Conservation (phyloP, 176 grass and related monocot genomes). For the Saccharum spontaneum region DNA sequence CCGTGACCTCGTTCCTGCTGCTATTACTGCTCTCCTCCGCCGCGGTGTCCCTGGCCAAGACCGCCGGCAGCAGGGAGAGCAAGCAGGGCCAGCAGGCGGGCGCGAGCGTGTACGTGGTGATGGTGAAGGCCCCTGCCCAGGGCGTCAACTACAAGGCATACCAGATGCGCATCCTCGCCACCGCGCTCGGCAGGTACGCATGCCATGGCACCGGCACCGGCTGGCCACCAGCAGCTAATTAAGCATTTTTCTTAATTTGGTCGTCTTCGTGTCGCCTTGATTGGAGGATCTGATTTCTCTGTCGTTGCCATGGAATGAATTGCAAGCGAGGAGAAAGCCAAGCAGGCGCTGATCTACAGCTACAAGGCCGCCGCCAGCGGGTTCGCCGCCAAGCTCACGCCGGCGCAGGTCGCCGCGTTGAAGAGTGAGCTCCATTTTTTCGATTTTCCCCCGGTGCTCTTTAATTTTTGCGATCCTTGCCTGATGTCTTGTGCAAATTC, state of each 20-base stretch:
- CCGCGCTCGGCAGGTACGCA: slow-evolving; percentile 47
- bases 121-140: slow-evolving; percentile 22
- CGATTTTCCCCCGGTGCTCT: neutral
- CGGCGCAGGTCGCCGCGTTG: slow-evolving; percentile 46
- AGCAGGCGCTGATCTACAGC: slow-evolving; percentile 62
- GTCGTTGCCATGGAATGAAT: neutral
- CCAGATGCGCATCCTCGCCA: slow-evolving; percentile 39
- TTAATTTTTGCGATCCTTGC: neutral
- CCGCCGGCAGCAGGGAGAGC: neutral
- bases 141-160: slow-evolving; percentile 18
- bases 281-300: neutral
- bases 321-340: slow-evolving; percentile 58
- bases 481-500: neutral
- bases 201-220: neutral
- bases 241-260: neutral
- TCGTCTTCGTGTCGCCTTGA: no score
- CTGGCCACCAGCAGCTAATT: no score
- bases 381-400: slow-evolving; percentile 76
- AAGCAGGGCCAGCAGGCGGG: neutral
- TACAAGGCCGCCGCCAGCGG: slow-evolving; percentile 53
- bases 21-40: neutral
- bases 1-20: neutral
- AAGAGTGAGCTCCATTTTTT: slow-evolving; percentile 36
- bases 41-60: neutral
- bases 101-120: slow-evolving; percentile 43